phyloP scores from a whole-genome alignment of 2,329 filamentous ascomycete genomes.

The Proliferodiscus dingleyae region DNA sequence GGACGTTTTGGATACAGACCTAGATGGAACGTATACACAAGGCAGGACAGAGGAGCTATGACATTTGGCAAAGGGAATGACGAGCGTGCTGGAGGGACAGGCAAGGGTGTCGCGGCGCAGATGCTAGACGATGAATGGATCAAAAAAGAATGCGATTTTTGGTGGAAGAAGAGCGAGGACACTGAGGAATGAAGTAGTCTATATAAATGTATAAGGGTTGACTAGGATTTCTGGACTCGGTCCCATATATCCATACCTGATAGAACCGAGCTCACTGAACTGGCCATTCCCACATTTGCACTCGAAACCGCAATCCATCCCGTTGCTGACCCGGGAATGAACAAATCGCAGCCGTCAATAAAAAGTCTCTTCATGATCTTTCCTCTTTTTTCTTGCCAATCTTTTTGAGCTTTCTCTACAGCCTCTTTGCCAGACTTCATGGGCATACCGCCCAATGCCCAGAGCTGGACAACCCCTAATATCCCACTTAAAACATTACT shows the following conservation, averaged over 20 bases:
- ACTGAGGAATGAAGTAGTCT: background rate
- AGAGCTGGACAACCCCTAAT: constrained; percentile 27
- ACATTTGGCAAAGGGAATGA: constrained; percentile 44
- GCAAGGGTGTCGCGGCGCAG: constrained; percentile 35
- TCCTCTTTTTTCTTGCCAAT: constrained; percentile 24
- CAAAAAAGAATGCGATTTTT: constrained; percentile 42
- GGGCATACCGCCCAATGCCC: background rate
- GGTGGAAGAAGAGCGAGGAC: constrained; percentile 31
- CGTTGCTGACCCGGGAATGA: constrained; percentile 54
- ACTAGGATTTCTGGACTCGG: constrained; percentile 2
- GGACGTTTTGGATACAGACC: constrained; percentile 27
- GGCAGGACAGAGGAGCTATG: constrained; percentile 35
- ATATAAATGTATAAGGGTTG: too few species aligned
- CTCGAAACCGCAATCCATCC: constrained; percentile 54
- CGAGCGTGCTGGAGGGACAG: constrained; percentile 40
- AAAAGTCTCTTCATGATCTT: constrained; percentile 44
- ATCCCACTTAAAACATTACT: constrained; percentile 35
- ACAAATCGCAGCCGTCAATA: constrained; percentile 56
- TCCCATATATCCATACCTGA: constrained; percentile 60
- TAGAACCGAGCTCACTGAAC: constrained; percentile 58
- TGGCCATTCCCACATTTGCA: constrained; percentile 51
- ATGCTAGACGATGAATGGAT: constrained; percentile 39
- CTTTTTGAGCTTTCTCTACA: constrained; percentile 23
- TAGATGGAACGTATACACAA: constrained; percentile 32
- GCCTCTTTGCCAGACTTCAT: constrained; percentile 8